Percentiles rank a stretch among this genome's conserved stretches.
phyloP scores from a whole-genome alignment of 257 asterid species.

The Solanum chiquidenum region DNA sequence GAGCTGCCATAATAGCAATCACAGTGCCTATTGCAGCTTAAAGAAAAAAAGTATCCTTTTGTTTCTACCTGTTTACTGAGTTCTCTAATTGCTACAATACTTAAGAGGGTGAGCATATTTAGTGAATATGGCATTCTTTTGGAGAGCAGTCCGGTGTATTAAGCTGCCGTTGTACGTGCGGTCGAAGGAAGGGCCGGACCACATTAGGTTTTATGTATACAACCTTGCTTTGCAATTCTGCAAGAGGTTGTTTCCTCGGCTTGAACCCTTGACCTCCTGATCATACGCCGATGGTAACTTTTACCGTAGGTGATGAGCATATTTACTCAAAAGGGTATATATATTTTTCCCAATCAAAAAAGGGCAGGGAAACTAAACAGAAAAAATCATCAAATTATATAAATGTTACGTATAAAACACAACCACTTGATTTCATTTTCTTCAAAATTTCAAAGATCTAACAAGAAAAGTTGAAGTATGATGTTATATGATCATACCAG shows the following conservation, averaged over 20 bases:
- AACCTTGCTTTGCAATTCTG: neutral
- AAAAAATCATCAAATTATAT: neutral
- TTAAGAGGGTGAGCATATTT: neutral
- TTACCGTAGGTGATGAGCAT: neutral
- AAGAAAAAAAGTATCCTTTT: neutral
- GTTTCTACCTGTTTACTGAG: neutral
- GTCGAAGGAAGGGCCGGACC: neutral
- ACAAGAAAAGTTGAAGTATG: neutral
- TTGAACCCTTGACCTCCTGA: neutral
- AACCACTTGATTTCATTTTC: neutral
- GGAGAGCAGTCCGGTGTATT: neutral
- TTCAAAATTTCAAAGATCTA: neutral
- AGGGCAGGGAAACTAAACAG: neutral
- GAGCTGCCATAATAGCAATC: neutral
- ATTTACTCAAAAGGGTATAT: neutral
- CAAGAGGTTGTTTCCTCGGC: neutral
- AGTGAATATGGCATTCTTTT: neutral
- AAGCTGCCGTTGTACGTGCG: neutral
- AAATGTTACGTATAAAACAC: neutral
- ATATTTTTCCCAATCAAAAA: neutral
- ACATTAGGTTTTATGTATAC: neutral
- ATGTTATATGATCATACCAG: neutral
- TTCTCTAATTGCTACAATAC: neutral
- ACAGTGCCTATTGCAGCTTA: neutral
- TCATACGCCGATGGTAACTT: neutral